A percentile compares a stretch with the other conserved stretches of the same genome.
These are phyloP conservation scores for Tilletia caries DNA, from an alignment of 1,284 basidiomycete species.

Conservation along the genomic window DNA sequence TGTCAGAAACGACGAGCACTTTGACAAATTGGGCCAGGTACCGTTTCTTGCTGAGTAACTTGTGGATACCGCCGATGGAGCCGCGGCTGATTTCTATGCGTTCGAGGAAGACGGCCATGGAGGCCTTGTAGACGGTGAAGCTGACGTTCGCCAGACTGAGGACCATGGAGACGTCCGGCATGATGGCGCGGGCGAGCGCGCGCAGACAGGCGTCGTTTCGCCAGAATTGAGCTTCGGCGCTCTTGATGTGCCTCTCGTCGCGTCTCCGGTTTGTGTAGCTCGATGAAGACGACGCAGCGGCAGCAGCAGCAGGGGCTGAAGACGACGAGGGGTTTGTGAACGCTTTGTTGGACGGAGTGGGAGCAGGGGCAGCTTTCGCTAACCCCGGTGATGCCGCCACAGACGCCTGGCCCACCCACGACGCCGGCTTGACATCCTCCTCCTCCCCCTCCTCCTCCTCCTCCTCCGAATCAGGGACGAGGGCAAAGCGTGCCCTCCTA, in stretches of 20 bases:
- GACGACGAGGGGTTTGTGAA: no score
- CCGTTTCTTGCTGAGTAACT: not conserved
- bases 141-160: not conserved
- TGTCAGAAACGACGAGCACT: not conserved
- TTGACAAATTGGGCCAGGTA: not conserved
- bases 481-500: no score
- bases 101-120: slow-evolving; percentile 6
- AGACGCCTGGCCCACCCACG: no score
- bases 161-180: not conserved
- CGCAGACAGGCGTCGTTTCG: not conserved
- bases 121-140: not conserved
- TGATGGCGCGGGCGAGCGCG: not conserved
- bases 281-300: not conserved
- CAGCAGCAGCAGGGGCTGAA: not conserved
- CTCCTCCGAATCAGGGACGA: no score
- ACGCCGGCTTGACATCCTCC: no score
- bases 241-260: not conserved
- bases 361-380: no score
- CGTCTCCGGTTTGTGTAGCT: not conserved
- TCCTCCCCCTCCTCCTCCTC: no score
- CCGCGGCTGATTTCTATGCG: not conserved
- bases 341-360: no score
- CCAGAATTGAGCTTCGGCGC: not conserved
- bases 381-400: no score
- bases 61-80: not conserved